These are phyloP conservation scores for Niveomyces coronatus DNA, from an alignment of 2,329 filamentous ascomycete species.

Conservation along the genomic window DNA sequence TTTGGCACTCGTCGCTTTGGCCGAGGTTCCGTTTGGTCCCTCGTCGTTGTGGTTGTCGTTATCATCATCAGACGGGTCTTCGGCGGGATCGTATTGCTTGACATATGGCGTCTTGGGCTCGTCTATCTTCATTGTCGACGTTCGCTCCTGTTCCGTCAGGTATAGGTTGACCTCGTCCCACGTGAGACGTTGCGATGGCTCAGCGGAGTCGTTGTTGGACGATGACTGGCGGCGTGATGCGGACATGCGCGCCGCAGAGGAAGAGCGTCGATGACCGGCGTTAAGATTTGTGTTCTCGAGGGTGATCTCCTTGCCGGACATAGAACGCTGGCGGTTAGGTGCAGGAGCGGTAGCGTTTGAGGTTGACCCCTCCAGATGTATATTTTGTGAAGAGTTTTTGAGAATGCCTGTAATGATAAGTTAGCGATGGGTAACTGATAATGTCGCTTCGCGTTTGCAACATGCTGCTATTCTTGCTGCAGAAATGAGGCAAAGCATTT, in stretches of 20 bases:
- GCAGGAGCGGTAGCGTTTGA: slow-evolving; percentile 24
- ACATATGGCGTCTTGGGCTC: slow-evolving; percentile 98
- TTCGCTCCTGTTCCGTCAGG: slow-evolving; percentile 90
- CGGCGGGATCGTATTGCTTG: slow-evolving; percentile 77
- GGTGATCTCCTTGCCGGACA: slow-evolving; percentile 75
- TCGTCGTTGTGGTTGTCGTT: slow-evolving; percentile 30
- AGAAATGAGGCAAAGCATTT: neutral
- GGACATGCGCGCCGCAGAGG: slow-evolving; percentile 50
- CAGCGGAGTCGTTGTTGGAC: slow-evolving; percentile 34
- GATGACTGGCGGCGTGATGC: slow-evolving; percentile 65
- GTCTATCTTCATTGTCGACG: slow-evolving; percentile 95
- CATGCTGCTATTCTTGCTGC: no score
- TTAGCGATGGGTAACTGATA: no score
- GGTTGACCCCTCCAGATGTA: slow-evolving; percentile 43
- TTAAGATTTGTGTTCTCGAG: slow-evolving; percentile 92
- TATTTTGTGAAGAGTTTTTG: slow-evolving; percentile 75
- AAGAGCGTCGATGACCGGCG: slow-evolving; percentile 79
- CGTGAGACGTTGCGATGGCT: slow-evolving; percentile 66
- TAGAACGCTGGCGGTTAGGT: slow-evolving; percentile 31
- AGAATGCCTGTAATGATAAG: slow-evolving; percentile 74
- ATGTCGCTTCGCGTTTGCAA: no score
- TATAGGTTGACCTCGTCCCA: slow-evolving; percentile 99
- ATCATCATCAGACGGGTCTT: slow-evolving; percentile 77
- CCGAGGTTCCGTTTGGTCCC: neutral
- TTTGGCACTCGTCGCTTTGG: neutral